Percentiles rank a stretch among this genome's conserved stretches.
Evolutionary conservation across 345 rosid species (phyloP).

Genomic region (Hibiscus mutabilis): DNA sequence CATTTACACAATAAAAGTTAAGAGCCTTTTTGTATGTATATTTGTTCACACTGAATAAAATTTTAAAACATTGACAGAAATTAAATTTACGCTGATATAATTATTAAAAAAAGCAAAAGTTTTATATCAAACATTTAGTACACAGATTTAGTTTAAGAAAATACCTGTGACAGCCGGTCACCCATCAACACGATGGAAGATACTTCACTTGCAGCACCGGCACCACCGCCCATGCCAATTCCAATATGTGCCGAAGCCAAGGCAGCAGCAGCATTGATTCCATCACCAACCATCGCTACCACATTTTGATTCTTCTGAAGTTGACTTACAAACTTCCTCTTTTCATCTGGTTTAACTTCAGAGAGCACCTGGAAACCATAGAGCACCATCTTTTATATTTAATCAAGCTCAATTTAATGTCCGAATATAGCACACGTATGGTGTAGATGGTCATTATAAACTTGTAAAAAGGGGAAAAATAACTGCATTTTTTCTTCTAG

Average conservation of each 20-base stretch:
- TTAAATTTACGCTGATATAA: too few relatives aligned
- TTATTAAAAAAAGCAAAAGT: too few relatives aligned
- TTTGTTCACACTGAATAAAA: too few relatives aligned
- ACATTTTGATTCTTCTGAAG: conserved; percentile 66
- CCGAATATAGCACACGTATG: neutral
- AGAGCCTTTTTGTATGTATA: too few relatives aligned
- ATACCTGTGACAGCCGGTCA: conserved; percentile 81
- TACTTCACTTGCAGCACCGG: conserved; percentile 95
- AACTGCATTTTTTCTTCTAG: neutral
- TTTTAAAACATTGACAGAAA: too few relatives aligned
- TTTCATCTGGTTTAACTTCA: conserved; percentile 80
- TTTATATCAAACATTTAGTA: too few relatives aligned
- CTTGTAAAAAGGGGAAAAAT: neutral
- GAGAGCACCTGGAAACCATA: conserved; percentile 53
- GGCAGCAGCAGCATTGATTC: conserved; percentile 96
- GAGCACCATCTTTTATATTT: neutral
- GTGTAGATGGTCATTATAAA: neutral
- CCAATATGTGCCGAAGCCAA: conserved; percentile 89
- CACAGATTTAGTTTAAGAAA: neutral
- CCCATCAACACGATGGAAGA: conserved; percentile 92
- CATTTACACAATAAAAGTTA: too few relatives aligned
- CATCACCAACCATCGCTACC: conserved; percentile 97
- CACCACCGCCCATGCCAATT: conserved; percentile 91
- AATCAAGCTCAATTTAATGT: neutral
- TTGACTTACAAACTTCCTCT: conserved; percentile 58